phyloP scores from a whole-genome alignment of 345 rosid genomes.

The Hirschfeldia incana region DNA sequence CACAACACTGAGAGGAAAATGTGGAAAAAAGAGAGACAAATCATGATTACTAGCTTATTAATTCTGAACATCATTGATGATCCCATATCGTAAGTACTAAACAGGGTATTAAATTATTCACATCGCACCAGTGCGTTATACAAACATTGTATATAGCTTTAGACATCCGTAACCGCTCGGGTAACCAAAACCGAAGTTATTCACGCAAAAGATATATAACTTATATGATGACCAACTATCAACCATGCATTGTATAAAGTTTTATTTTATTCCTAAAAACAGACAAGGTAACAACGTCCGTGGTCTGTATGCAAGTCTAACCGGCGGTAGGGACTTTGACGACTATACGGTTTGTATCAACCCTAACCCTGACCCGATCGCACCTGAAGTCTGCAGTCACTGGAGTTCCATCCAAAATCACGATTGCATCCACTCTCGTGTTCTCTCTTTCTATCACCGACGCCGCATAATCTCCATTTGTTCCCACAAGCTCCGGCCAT shows the following conservation, averaged over 20 bases:
- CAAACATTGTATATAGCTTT: background rate
- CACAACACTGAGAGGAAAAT: background rate
- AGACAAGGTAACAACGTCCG: background rate
- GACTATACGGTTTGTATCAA: slow-evolving; percentile 28
- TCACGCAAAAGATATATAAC: background rate
- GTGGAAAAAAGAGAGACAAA: background rate
- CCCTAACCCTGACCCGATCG: slow-evolving; percentile 42
- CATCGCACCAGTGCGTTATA: background rate
- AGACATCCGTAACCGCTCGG: background rate
- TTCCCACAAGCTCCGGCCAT: slow-evolving; percentile 46
- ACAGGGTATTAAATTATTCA: background rate
- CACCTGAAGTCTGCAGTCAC: slow-evolving; percentile 34
- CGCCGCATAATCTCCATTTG: slow-evolving; percentile 35
- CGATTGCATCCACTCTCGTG: slow-evolving; percentile 1
- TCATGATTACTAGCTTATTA: background rate
- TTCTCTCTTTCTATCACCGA: slow-evolving; percentile 37
- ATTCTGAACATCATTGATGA: background rate
- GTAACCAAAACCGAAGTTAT: background rate
- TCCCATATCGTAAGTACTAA: background rate
- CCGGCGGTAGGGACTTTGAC: slow-evolving; percentile 27
- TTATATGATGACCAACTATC: background rate
- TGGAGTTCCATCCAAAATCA: slow-evolving; percentile 34
- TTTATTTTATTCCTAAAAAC: background rate
- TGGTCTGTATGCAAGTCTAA: slow-evolving; percentile 14
- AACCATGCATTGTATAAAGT: background rate